Base-by-base conservation (phyloP, 2,329 filamentous ascomycete genomes). In the Colletotrichum godetiae region DNA sequence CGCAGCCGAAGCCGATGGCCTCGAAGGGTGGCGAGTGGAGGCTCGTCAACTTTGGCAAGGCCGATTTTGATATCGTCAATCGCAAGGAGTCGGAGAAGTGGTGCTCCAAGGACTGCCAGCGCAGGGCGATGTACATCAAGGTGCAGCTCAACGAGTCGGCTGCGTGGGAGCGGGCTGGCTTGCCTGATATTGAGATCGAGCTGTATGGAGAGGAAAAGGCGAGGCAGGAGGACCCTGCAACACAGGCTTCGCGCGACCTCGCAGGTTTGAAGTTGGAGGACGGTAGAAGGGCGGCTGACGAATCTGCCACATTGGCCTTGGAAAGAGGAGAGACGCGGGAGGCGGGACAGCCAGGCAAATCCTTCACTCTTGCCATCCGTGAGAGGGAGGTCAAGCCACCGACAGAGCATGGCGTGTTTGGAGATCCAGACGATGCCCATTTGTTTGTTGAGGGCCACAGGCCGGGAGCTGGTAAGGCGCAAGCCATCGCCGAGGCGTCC, bases 111-210 rank as follows among this genome's bases (percentile, higher is more conserved):
- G 88, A 87, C 52, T 99, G 97, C 83, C 94, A 94, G 2, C 90
- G 91, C 76, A 89, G 94, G 61, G 95, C 94, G 2, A 86, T 97
- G 76, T 98, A 95, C 82, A 88, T 98, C 77, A 94, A 95, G 79
- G 93, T 97, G 29, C 97, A 99, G 86, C 89, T 98, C 52, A 92
- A 90, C 76, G 93, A 97, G 79, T 92, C 93, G 75, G 94, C 95
- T 0, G 94, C 94, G 0, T 98, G 95, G 95, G 91, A 97, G 82
- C 88, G 95, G 65, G 89, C 89, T 5, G 91, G 89, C 4, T 88
- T 88, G 35, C 84, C 84, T 1, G 86, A 88, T 24, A 87, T 89
- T 53, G 80, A 86, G 56, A 89, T 95, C 74, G 88, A 92, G 46
- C 79, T 95, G 46, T 81, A 93, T 1, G 91, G 94, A 67, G 94